Conservation (phyloP, 176 grass and related monocot species). For the Zoysia pacifica region DNA sequence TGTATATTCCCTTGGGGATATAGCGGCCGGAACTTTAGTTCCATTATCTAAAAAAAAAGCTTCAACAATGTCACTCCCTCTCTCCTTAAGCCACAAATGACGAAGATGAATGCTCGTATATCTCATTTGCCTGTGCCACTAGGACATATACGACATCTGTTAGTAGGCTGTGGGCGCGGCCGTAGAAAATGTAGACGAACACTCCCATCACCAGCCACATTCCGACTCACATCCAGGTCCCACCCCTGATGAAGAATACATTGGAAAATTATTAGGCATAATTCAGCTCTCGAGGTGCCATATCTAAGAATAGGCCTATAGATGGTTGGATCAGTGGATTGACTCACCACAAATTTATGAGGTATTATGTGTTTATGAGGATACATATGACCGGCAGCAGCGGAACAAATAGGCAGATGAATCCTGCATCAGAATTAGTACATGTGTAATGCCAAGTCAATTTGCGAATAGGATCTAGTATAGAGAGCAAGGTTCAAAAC, state of each 20-base stretch:
- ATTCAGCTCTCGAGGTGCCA: background rate
- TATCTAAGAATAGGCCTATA: background rate
- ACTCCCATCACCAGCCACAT: constrained; percentile 82
- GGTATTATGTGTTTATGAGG: constrained; percentile 71
- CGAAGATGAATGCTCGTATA: constrained; percentile 43
- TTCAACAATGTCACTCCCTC: background rate
- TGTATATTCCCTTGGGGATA: too few species aligned
- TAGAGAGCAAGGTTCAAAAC: too few species aligned
- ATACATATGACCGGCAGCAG: constrained; percentile 72
- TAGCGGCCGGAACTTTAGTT: too few species aligned
- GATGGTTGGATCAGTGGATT: background rate
- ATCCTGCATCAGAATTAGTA: constrained; percentile 45
- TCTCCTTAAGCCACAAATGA: constrained; percentile 46
- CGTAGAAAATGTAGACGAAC: constrained; percentile 84
- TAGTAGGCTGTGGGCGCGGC: constrained; percentile 83
- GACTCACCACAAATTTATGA: constrained; percentile 73
- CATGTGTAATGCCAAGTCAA: background rate
- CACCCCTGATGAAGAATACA: constrained; percentile 54
- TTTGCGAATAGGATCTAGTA: background rate
- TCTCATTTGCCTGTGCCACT: constrained; percentile 62
- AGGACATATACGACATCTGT: constrained; percentile 76
- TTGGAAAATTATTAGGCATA: background rate
- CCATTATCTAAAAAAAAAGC: too few species aligned
- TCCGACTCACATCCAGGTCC: constrained; percentile 80
- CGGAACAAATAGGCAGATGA: constrained; percentile 71